phyloP scores from a whole-genome alignment of 352 stramenopile species.

The Phytophthora hybrid region DNA sequence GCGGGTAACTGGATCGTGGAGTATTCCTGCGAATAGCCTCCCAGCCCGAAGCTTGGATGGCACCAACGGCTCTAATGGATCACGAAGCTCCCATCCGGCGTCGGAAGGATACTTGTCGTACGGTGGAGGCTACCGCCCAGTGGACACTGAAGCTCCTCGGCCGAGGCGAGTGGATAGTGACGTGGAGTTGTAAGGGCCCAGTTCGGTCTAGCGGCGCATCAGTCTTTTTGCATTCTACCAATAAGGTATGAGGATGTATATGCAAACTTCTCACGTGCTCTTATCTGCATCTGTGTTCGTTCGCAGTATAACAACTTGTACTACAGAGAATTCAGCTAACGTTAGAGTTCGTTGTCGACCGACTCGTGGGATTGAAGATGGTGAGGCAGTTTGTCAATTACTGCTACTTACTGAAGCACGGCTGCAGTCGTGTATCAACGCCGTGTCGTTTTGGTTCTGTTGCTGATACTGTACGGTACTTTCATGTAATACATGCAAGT shows the following conservation, averaged over 20 bases:
- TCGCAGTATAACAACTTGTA: too few species aligned
- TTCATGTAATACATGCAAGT: too few species aligned
- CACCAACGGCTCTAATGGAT: constrained; percentile 49
- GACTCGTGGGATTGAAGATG: too few species aligned
- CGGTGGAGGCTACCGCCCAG: constrained; percentile 36
- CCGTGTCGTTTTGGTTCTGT: too few species aligned
- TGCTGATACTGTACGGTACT: too few species aligned
- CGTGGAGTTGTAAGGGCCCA: constrained; percentile 54
- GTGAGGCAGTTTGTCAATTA: too few species aligned
- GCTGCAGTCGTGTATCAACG: too few species aligned
- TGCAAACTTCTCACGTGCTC: not conserved
- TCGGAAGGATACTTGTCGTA: constrained; percentile 30
- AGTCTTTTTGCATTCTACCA: not conserved
- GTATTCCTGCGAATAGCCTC: constrained; percentile 28
- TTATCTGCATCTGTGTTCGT: too few species aligned
- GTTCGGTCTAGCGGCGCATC: not conserved
- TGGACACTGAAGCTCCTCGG: constrained; percentile 32
- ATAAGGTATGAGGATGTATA: not conserved
- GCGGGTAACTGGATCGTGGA: constrained; percentile 33
- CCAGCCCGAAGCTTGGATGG: constrained; percentile 48
- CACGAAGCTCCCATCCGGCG: constrained; percentile 40
- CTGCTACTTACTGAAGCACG: too few species aligned
- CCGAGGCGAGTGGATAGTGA: constrained; percentile 66
- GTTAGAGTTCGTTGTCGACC: too few species aligned
- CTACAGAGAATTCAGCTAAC: too few species aligned